phyloP scores from a whole-genome alignment of 2,329 filamentous ascomycete species.

The Colletotrichum limetticola region DNA sequence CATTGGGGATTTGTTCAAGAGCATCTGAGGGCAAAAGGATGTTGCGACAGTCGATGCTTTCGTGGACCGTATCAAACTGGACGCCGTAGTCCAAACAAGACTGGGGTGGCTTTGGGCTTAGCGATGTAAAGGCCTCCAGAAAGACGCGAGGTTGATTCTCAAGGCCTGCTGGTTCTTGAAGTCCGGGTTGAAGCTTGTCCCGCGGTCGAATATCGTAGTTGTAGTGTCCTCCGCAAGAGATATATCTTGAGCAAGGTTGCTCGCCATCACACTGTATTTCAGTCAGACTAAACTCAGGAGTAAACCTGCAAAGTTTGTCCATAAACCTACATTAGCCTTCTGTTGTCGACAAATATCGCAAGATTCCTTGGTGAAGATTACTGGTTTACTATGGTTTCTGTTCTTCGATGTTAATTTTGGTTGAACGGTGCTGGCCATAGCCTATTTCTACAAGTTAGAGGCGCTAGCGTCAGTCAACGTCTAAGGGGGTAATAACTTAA shows the following conservation, averaged over 20 bases:
- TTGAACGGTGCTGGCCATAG: neutral
- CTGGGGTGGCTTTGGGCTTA: neutral
- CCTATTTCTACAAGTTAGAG: neutral
- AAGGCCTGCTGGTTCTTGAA: neutral
- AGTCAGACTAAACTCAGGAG: neutral
- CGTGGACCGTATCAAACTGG: neutral
- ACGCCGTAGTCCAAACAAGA: neutral
- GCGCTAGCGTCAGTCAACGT: neutral
- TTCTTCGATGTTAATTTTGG: neutral
- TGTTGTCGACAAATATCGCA: slow-evolving; percentile 9
- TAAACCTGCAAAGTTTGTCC: rapidly evolving
- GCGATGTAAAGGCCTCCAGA: neutral
- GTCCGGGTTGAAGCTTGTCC: neutral
- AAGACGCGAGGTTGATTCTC: neutral
- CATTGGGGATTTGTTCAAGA: no score
- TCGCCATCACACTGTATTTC: slow-evolving; percentile 15
- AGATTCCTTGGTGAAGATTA: neutral
- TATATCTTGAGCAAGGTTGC: slow-evolving; percentile 15
- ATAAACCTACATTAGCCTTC: neutral
- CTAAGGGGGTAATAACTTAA: neutral
- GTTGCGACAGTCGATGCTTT: neutral
- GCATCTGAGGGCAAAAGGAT: neutral
- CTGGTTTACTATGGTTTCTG: neutral
- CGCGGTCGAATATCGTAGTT: neutral
- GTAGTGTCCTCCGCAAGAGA: neutral